phyloP scores from a whole-genome alignment of 1,284 basidiomycete species.

The Takashimella tepidaria region DNA sequence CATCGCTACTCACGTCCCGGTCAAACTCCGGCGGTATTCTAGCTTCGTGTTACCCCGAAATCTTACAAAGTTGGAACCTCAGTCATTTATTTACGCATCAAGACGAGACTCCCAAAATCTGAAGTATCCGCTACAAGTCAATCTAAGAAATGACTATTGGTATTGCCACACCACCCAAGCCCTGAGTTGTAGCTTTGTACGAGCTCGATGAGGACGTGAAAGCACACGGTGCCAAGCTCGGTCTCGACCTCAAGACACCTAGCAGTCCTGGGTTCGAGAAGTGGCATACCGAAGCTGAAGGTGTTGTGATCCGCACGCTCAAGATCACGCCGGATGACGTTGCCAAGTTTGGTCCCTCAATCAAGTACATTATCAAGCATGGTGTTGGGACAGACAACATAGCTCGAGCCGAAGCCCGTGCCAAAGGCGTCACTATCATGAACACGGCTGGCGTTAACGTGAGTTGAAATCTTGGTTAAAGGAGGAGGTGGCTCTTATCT shows the following conservation, averaged over 20 bases:
- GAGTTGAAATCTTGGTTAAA: too few relatives aligned
- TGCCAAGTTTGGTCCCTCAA: constrained; percentile 2
- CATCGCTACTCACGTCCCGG: too few relatives aligned
- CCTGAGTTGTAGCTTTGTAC: not conserved
- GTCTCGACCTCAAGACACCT: constrained; percentile 6
- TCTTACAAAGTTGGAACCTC: too few relatives aligned
- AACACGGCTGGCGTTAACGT: constrained; percentile 25
- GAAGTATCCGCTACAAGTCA: too few relatives aligned
- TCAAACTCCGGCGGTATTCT: too few relatives aligned
- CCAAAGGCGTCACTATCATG: constrained; percentile 14
- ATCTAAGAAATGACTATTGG: not conserved
- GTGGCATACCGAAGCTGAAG: constrained; percentile 11
- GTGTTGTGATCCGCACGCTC: constrained; percentile 5
- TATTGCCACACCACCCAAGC: not conserved
- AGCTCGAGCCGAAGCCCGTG: constrained; percentile 4
- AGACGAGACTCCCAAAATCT: too few relatives aligned
- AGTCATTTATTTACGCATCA: too few relatives aligned
- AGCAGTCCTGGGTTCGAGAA: constrained; percentile 2
- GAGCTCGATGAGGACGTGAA: not conserved
- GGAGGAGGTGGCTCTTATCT: not conserved
- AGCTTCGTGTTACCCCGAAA: too few relatives aligned
- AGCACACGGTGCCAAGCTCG: not conserved
- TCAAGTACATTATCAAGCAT: constrained; percentile 20
- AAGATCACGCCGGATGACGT: constrained; percentile 9
- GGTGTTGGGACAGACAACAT: constrained; percentile 19